Percentiles rank a stretch among this genome's conserved stretches.
These are phyloP conservation scores for Colletotrichum godetiae DNA, from an alignment of 2,329 filamentous ascomycete genomes.

Conservation along the genomic window DNA sequence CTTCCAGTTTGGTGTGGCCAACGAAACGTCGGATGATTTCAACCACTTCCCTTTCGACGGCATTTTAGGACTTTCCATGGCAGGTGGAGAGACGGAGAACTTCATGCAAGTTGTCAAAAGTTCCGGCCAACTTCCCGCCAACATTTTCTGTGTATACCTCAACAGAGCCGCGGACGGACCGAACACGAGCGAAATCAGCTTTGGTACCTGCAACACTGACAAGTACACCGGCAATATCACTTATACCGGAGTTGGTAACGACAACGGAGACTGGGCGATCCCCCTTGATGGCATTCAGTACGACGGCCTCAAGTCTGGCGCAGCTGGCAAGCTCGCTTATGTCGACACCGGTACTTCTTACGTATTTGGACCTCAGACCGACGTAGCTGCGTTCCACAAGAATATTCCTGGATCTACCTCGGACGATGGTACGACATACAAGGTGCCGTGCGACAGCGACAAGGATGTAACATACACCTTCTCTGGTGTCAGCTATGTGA, in stretches of 20 bases:
- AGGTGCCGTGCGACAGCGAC: constrained; percentile 77
- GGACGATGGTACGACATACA: constrained; percentile 71
- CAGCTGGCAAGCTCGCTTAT: constrained; percentile 71
- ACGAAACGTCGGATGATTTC: constrained; percentile 79
- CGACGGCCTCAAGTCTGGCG: constrained; percentile 67
- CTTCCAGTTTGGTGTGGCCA: constrained; percentile 79
- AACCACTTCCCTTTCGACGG: constrained; percentile 85
- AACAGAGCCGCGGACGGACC: constrained; percentile 72
- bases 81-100: constrained; percentile 68
- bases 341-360: constrained; percentile 89
- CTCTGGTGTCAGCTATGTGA: constrained; percentile 72
- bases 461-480: constrained; percentile 74
- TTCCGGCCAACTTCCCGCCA: constrained; percentile 67
- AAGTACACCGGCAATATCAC: constrained; percentile 76
- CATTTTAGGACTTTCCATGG: constrained; percentile 82
- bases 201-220: constrained; percentile 75
- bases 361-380: constrained; percentile 75
- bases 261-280: constrained; percentile 78
- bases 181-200: constrained; percentile 81
- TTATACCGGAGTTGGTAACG: constrained; percentile 68
- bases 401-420: constrained; percentile 71
- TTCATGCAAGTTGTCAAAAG: constrained; percentile 73
- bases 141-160: constrained; percentile 78
- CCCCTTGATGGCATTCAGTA: constrained; percentile 73
- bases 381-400: constrained; percentile 73